Base-by-base conservation (phyloP, 2,329 filamentous ascomycete genomes). In the Thermothelomyces thermophilus region DNA sequence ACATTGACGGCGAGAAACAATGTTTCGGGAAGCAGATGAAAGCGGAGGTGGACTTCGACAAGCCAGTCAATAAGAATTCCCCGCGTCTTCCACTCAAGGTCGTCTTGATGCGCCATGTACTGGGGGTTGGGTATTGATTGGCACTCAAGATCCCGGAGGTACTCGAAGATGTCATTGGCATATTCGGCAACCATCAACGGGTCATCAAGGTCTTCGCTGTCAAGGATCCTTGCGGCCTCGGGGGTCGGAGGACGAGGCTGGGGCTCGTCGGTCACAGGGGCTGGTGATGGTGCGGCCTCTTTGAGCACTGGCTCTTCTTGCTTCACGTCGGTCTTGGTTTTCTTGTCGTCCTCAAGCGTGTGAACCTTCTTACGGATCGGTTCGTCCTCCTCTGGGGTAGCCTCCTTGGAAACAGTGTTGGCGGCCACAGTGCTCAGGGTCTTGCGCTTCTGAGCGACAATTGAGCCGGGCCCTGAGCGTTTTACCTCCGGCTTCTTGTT, bases 141-240 rank as follows among this genome's bases (percentile, higher is more conserved):
- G 76, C 71, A 74, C 71, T 98, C 93, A 20, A 97, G 80, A 61
- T 94, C 84, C 63, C 83, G 84, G 57, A 97, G 79, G 69, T 98
- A 97, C 59, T 96, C 90, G 65, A 97, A 97, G 64, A 98, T 97
- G 65, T 98, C 93, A 53, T 85, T 85, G 43, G 95, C 90, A 63
- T 98, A 98, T 68, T 97, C 93, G 45, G 93, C 89, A 57, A 94
- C 93, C 93, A 98, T 97, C 61, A 96, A 77, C 22, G 94, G 94
- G 64, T 98, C 93, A 59, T 95, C 89, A 44, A 86, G 67, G 62
- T 98, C 93, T 67, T 97, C 93, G 43, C 74, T 76, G 64, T 97
- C 93, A 26, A 96, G 76, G 60, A 93, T 76, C 60, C 80, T 74
- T 48, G 80, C 75, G 24, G 66, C 68, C 3, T 55, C 44, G 3